These are phyloP conservation scores for Talaromyces sp. DNA, from an alignment of 2,329 filamentous ascomycete species.

Conservation along the genomic window DNA sequence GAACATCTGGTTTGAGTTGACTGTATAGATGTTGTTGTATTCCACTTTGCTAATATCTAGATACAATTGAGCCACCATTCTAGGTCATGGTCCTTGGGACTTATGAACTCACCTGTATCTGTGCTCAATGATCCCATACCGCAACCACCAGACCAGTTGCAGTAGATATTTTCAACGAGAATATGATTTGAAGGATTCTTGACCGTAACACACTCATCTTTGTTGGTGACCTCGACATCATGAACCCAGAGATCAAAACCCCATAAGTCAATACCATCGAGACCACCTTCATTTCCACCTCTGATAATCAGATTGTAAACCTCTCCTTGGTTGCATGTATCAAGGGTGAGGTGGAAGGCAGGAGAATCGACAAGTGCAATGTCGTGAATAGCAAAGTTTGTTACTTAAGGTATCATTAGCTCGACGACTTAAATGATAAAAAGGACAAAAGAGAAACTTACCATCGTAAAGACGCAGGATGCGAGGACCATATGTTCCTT, in stretches of 20 bases:
- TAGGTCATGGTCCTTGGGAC: not conserved
- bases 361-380: slow-evolving; percentile 46
- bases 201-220: slow-evolving; percentile 17
- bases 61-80: not conserved
- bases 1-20: slow-evolving; percentile 10
- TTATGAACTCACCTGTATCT: slow-evolving; percentile 1
- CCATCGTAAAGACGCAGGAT: slow-evolving; percentile 41
- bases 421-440: not conserved
- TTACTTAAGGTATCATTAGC: slow-evolving; percentile 19
- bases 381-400: slow-evolving; percentile 46
- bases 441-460: not conserved
- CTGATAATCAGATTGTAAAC: slow-evolving; percentile 53
- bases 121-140: slow-evolving; percentile 5
- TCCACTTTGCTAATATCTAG: slow-evolving; percentile 7
- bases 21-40: slow-evolving; percentile 9
- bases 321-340: slow-evolving; percentile 47
- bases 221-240: slow-evolving; percentile 18
- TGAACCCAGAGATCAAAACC: slow-evolving; percentile 18
- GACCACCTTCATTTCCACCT: slow-evolving; percentile 46
- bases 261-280: slow-evolving; percentile 27
- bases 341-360: slow-evolving; percentile 45
- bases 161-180: slow-evolving; percentile 9
- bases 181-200: slow-evolving; percentile 12
- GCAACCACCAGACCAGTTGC: slow-evolving; percentile 11
- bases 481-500: slow-evolving; percentile 39